Evolutionary conservation across 2,329 filamentous ascomycete genomes (phyloP).

Genomic region (Neophaeococcomyces aloes): DNA sequence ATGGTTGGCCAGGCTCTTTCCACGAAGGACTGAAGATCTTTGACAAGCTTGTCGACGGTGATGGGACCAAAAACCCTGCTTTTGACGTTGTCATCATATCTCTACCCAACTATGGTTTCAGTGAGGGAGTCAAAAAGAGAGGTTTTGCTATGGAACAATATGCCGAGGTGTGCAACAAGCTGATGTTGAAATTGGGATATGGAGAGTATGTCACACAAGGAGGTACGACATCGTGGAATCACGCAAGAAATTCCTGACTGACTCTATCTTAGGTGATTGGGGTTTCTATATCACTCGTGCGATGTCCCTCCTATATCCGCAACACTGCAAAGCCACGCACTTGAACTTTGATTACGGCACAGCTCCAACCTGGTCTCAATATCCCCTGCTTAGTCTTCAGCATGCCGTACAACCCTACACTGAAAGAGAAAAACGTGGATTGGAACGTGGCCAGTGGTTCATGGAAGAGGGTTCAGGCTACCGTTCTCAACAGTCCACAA

Average conservation of each 20-base stretch:
- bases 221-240: not conserved
- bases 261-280: constrained; percentile 45
- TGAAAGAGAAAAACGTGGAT: constrained; percentile 41
- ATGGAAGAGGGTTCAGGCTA: constrained; percentile 43
- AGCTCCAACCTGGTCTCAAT: constrained; percentile 10
- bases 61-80: constrained; percentile 11
- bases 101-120: constrained; percentile 13
- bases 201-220: constrained; percentile 39
- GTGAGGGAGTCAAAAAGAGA: constrained; percentile 27
- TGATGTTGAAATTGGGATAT: constrained; percentile 16
- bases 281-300: constrained; percentile 54
- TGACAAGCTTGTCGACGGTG: constrained; percentile 29
- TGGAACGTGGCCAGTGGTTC: constrained; percentile 49
- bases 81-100: constrained; percentile 17
- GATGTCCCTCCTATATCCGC: constrained; percentile 37
- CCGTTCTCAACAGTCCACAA: constrained; percentile 50
- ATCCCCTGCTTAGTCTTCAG: constrained; percentile 45
- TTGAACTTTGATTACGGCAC: constrained; percentile 11
- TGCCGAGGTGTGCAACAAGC: constrained; percentile 28
- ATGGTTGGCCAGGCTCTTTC: constrained; percentile 18
- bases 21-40: constrained; percentile 27
- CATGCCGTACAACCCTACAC: constrained; percentile 47
- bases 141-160: constrained; percentile 53
- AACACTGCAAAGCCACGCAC: constrained; percentile 9
- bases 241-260: not conserved